phyloP scores from a whole-genome alignment of 1,284 basidiomycete genomes.

The Sporisorium exsertum region DNA sequence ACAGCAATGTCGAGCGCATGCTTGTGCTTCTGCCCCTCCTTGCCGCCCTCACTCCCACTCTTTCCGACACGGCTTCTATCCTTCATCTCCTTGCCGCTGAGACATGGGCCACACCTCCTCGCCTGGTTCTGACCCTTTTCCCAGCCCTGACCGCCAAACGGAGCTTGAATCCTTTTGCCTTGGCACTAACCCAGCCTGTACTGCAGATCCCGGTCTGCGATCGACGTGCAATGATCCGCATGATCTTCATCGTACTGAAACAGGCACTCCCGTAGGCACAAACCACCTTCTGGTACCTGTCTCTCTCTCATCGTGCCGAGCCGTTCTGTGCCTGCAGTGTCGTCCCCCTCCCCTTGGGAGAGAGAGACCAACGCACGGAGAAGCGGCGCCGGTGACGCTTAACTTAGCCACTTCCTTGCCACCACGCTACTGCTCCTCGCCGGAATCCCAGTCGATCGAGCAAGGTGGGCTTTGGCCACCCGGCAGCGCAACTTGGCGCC shows the following conservation, averaged over 20 bases:
- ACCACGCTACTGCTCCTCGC: too few relatives aligned
- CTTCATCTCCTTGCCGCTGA: slow-evolving; percentile 15
- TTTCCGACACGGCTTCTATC: background rate
- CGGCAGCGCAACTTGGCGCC: too few relatives aligned
- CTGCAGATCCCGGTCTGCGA: background rate
- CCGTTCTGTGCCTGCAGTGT: background rate
- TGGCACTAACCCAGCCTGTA: background rate
- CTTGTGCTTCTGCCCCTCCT: background rate
- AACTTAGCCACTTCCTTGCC: background rate
- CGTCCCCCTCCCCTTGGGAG: background rate
- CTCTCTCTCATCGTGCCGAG: background rate
- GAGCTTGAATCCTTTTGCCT: slow-evolving; percentile 1
- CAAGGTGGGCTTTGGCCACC: too few relatives aligned
- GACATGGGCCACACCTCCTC: slow-evolving; percentile 6
- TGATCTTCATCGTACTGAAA: background rate
- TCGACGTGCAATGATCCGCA: slow-evolving; percentile 2
- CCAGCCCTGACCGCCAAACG: background rate
- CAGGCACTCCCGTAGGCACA: slow-evolving; percentile 5
- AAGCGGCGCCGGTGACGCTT: background rate
- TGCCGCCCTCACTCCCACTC: background rate
- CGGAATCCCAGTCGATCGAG: too few relatives aligned
- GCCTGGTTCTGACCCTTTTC: background rate
- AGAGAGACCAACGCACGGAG: background rate
- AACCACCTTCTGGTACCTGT: background rate
- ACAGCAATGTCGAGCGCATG: slow-evolving; percentile 11